These are phyloP conservation scores for Tieghemiomyces parasiticus DNA, from an alignment of 192 early-diverging fungal species.

Conservation along the genomic window DNA sequence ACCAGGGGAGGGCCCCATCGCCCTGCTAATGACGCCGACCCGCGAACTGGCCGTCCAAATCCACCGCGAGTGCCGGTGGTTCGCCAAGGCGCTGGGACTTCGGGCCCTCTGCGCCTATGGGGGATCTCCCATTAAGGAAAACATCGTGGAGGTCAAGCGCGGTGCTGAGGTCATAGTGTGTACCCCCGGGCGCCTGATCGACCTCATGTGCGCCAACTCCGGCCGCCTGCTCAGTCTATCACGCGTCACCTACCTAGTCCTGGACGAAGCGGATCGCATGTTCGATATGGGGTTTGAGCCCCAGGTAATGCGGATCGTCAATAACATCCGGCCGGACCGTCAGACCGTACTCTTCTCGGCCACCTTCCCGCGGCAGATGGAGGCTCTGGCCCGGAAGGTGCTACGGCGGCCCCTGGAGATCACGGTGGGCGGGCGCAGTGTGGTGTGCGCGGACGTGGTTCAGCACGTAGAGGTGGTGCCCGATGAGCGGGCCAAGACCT, in stretches of 20 bases:
- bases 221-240: conserved; percentile 64
- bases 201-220: conserved; percentile 72
- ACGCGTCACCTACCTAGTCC: conserved; percentile 84
- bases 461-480: conserved; percentile 83
- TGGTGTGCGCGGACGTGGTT: conserved; percentile 73
- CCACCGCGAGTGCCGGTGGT: conserved; percentile 82
- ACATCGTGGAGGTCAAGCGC: conserved; percentile 76
- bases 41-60: conserved; percentile 88
- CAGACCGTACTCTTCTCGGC: conserved; percentile 90
- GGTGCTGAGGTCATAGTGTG: conserved; percentile 88
- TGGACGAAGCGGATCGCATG: conserved; percentile 96
- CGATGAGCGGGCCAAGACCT: conserved; percentile 63
- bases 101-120: conserved; percentile 81
- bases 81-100: conserved; percentile 72
- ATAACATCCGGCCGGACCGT: conserved; percentile 70
- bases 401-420: conserved; percentile 83
- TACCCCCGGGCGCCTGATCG: conserved; percentile 84
- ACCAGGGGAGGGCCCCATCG: conserved; percentile 69
- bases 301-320: conserved; percentile 93
- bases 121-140: conserved; percentile 73
- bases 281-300: conserved; percentile 99
- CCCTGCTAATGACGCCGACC: conserved; percentile 83
- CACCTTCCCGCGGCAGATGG: conserved; percentile 93
- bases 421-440: conserved; percentile 83
- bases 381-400: conserved; percentile 85